phyloP scores from a whole-genome alignment of 805 yeast species.

The Lipomyces starkeyi region DNA sequence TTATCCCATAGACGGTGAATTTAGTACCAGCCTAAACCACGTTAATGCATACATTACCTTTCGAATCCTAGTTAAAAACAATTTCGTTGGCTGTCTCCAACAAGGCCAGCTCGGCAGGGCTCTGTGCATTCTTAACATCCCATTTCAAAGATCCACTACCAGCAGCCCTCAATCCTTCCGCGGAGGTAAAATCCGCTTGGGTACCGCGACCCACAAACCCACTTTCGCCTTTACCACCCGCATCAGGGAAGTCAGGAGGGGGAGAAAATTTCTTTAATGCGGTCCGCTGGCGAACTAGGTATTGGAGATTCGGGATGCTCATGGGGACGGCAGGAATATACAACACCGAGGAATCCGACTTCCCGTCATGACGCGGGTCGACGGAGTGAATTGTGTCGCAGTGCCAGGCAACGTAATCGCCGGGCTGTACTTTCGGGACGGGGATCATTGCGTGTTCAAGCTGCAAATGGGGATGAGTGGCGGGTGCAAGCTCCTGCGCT shows the following conservation, averaged over 20 bases:
- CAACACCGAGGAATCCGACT: constrained; percentile 49
- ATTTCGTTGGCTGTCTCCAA: constrained; percentile 11
- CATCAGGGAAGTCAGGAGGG: constrained; percentile 43
- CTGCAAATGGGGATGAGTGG: constrained; percentile 48
- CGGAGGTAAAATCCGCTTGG: constrained; percentile 2
- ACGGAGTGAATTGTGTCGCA: constrained; percentile 53
- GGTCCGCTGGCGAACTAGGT: constrained; percentile 36
- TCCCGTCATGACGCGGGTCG: constrained; percentile 45
- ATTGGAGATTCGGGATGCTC: constrained; percentile 35
- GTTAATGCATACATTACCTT: too few relatives aligned
- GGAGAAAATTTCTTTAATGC: constrained; percentile 35
- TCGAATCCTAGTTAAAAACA: neutral
- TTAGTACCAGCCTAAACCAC: too few relatives aligned
- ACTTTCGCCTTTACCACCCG: constrained; percentile 29
- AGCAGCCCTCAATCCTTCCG: constrained; percentile 19
- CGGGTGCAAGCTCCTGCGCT: constrained; percentile 46
- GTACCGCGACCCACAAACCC: constrained; percentile 5
- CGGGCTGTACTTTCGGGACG: constrained; percentile 51
- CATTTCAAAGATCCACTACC: constrained; percentile 16
- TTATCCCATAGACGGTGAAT: too few relatives aligned
- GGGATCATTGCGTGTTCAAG: constrained; percentile 46
- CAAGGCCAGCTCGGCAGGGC: constrained; percentile 5
- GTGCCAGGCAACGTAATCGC: constrained; percentile 55
- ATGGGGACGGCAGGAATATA: constrained; percentile 51
- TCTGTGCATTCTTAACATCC: constrained; percentile 6